Percentiles rank a stretch among this genome's conserved stretches.
These are phyloP conservation scores for Salix brachista DNA, from an alignment of 345 rosid genomes.

Conservation along the genomic window DNA sequence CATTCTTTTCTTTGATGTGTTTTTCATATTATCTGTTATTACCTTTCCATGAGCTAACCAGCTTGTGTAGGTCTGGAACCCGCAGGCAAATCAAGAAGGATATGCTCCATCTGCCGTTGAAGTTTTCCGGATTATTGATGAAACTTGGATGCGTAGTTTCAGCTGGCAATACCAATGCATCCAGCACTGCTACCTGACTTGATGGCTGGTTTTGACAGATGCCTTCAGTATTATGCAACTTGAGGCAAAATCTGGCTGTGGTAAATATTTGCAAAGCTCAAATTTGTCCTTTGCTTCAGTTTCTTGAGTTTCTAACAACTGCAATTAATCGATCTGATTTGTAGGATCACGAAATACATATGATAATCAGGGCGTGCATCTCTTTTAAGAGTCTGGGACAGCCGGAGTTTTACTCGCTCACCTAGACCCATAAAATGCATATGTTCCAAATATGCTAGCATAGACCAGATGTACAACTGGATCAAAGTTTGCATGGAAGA, in stretches of 20 bases:
- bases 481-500: slow-evolving; percentile 88
- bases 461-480: slow-evolving; percentile 72
- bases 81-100: slow-evolving; percentile 63
- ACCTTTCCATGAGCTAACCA: slow-evolving; percentile 17
- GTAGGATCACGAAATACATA: slow-evolving; percentile 74
- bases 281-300: slow-evolving; percentile 1
- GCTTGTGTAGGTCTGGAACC: slow-evolving; percentile 62
- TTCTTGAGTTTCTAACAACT: slow-evolving; percentile 23
- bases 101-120: slow-evolving; percentile 78
- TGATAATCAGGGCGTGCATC: neutral
- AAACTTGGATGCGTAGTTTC: slow-evolving; percentile 86
- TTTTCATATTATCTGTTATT: slow-evolving; percentile 1
- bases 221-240: slow-evolving; percentile 74
- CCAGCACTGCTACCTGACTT: slow-evolving; percentile 85
- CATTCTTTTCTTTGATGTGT: slow-evolving; percentile 1
- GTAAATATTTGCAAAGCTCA: slow-evolving; percentile 40
- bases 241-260: slow-evolving; percentile 91
- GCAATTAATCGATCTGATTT: slow-evolving; percentile 15
- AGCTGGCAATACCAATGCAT: slow-evolving; percentile 93
- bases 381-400: no score
- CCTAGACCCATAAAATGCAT: slow-evolving; percentile 25
- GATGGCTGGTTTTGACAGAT: slow-evolving; percentile 78
- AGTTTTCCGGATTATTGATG: slow-evolving; percentile 72
- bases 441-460: slow-evolving; percentile 90
- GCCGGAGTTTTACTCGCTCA: no score